Percentiles rank a stretch among this genome's conserved stretches.
Conservation (phyloP, 1,139 yeast genomes). For the Nakaseomyces kungkrabaensis region DNA sequence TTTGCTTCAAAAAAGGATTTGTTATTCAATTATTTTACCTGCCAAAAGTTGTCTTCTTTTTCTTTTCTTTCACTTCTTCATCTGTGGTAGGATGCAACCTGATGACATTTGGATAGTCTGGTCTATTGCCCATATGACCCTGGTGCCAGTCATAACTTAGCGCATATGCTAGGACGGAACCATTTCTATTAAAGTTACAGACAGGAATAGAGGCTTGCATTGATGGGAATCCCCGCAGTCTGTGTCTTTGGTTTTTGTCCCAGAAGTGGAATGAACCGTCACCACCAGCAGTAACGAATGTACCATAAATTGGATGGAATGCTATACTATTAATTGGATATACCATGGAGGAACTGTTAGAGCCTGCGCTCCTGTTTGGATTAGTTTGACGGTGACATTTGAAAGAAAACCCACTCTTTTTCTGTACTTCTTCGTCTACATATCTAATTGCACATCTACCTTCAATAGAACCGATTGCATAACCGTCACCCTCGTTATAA, state of each 20-base stretch:
- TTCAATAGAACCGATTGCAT: constrained; percentile 86
- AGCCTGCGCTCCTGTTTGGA: constrained; percentile 28
- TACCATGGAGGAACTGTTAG: constrained; percentile 40
- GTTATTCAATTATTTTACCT: not conserved
- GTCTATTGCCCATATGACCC: constrained; percentile 71
- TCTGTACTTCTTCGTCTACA: constrained; percentile 73
- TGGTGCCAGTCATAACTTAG: constrained; percentile 91
- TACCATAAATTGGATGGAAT: constrained; percentile 85
- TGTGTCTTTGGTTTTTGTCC: constrained; percentile 90
- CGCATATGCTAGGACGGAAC: constrained; percentile 84
- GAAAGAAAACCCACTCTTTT: constrained; percentile 71
- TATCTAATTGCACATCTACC: constrained; percentile 97
- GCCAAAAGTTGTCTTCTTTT: constrained; percentile 32
- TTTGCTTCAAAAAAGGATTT: too few species aligned
- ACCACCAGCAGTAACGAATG: constrained; percentile 89
- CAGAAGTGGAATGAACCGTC: constrained; percentile 93
- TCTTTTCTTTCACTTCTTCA: constrained; percentile 76
- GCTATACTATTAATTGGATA: constrained; percentile 73
- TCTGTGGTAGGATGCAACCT: constrained; percentile 80
- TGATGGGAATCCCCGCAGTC: constrained; percentile 71
- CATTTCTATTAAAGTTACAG: constrained; percentile 73
- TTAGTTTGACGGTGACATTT: constrained; percentile 68
- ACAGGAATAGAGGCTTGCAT: constrained; percentile 68
- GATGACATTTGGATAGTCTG: constrained; percentile 63
- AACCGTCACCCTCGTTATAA: constrained; percentile 84